Evolutionary conservation across 768 basidiomycete genomes (phyloP), one percentile per base, ranked within the genome.

Genomic region (Boletus vermiculosoides): DNA sequence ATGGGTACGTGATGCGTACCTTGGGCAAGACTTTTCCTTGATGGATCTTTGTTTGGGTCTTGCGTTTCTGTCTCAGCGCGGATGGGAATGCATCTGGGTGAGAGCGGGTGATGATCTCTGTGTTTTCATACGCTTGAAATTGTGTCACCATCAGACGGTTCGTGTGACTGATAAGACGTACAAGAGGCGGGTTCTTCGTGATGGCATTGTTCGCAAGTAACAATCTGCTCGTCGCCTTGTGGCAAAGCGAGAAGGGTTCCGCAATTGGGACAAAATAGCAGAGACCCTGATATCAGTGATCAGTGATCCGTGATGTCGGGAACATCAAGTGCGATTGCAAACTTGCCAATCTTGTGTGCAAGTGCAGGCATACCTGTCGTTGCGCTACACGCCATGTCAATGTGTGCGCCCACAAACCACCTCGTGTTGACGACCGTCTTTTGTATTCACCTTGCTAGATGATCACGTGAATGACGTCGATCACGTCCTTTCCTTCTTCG

Each of bases 41-140:
- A 60, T 92, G 89, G 18, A 77, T 73, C 67, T 91, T 92, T 11
- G 91, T 94, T 71, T 92, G 87, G 0, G 93, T 97, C 73, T 95
- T 92, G 54, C 90, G 80, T 64, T 92, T 92, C 63, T 95, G 91
- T 65, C 88, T 77, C 57, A 98, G 73, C 0, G 87, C 82, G 28
- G 92, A 94, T 0, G 97, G 96, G 71, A 98, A 98, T 4, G 97
- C 96, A 54, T 94, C 92, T 0, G 94, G 90, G 60, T 94, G 90
- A 9, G 95, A 97, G 25, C 84, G 86, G 0, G 97, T 98, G 51
- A 86, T 85, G 48, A 95, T 93, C 61, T 90, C 84, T 30, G 87
- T 88, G 72, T 93, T 90, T 64, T 98, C 94, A 70, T 96, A 98
- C 4, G 93, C 94, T 97, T 63, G 5, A 16, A 44, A 22, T 12